These are phyloP conservation scores for Fagopyrum tataricum DNA, from an alignment of 148 eudicot genomes.

Conservation along the genomic window DNA sequence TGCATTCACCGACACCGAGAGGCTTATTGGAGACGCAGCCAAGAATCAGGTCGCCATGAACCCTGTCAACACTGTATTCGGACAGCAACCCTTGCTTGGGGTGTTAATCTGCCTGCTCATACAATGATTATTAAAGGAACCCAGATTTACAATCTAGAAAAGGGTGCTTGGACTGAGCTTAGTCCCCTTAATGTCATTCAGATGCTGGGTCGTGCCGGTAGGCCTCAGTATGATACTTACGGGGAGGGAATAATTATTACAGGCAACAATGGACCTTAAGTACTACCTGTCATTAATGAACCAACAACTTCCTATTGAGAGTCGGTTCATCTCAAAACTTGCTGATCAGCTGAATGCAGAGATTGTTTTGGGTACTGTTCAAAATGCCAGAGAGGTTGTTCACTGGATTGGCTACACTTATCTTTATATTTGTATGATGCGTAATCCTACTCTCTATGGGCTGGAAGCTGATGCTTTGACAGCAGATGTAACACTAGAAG, in stretches of 20 bases:
- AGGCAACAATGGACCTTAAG: constrained; percentile 53
- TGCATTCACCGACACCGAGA: no score
- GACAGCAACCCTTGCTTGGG: no score
- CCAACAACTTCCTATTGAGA: constrained; percentile 70
- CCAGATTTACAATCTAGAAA: constrained; percentile 70
- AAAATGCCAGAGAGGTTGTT: constrained; percentile 90
- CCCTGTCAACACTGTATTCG: no score
- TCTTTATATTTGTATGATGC: constrained; percentile 72
- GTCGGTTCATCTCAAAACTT: constrained; percentile 63
- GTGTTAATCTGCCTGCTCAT: constrained; percentile 68
- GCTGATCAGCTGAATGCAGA: no score
- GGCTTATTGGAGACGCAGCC: no score
- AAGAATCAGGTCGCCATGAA: no score
- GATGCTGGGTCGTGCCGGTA: constrained; percentile 81
- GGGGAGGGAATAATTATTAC: constrained; percentile 80
- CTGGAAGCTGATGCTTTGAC: constrained; percentile 48
- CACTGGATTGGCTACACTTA: constrained; percentile 85
- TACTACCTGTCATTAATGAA: constrained; percentile 72
- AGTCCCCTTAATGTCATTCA: no score
- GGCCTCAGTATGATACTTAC: constrained; percentile 67
- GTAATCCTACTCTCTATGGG: constrained; percentile 71
- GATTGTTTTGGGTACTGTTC: no score
- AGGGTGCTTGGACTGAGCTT: constrained; percentile 76
- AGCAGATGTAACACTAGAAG: constrained; percentile 45
- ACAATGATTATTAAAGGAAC: constrained; percentile 77